Base-by-base conservation (phyloP, 257 asterid genomes). In the Echium plantagineum region DNA sequence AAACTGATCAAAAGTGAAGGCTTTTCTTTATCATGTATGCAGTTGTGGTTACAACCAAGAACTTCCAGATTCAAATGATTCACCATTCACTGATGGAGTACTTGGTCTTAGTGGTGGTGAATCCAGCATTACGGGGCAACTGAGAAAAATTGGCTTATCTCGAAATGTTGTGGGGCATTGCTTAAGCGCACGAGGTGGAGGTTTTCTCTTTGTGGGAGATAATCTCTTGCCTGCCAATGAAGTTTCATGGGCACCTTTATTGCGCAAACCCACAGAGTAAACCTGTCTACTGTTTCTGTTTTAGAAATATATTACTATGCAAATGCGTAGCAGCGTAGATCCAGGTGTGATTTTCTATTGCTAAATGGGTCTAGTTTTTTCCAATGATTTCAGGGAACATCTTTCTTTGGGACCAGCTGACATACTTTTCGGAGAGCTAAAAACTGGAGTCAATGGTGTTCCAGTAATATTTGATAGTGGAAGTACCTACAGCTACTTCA, bases 31-130 rank as follows among this genome's bases (percentile, higher is more conserved):
- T 57, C 22, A 56, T 51, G 35, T 68, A 32, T 76, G 63, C 69
- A 91, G 98, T 69, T 88, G 97, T 61, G 97, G 98, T 55, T 91
- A 91, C 75, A 66, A 81, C 71, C 98, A 91, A 78, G 87, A 84
- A 77, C 77, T 83, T 69, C 74, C 71, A 22, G 83, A 77, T 72
- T 30, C 79, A 15, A 21, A 67, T 28, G 75, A 74, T 69, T 70
- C 75, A 52, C 87, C 93, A 59, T 85, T 21, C 64, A 77, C 94
- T 0, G 98, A 91, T 61, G 98, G 97, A 65, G 90, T 91, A 62
- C 95, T 91, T 26, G 98, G 98, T 64, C 95, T 88, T 42, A 96
- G 98, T 57, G 55, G 57, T 10, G 98, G 97, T 49, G 81, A 84
- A 61, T 76, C 94, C 21, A 88, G 94, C 79, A 71, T 91, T 71